phyloP scores from a whole-genome alignment of 192 early-diverging fungal genomes.

The Coemansia sp. region DNA sequence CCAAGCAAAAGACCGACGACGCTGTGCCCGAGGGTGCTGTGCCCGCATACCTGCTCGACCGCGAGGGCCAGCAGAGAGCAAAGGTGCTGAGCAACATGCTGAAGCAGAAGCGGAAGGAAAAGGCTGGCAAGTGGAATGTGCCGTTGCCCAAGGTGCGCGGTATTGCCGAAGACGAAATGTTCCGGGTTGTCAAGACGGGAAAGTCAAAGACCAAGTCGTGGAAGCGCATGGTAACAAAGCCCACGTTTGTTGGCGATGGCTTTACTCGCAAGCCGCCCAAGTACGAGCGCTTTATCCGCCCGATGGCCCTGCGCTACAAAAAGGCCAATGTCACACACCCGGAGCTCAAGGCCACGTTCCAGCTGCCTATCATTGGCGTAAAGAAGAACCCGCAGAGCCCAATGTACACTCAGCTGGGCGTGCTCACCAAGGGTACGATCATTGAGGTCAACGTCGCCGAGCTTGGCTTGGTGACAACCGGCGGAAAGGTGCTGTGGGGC shows the following conservation, averaged over 20 bases:
- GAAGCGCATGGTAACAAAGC: slow-evolving; percentile 99
- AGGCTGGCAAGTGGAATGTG: slow-evolving; percentile 97
- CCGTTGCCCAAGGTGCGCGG: slow-evolving; percentile 98
- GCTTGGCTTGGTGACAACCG: slow-evolving; percentile 94
- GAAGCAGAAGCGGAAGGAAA: slow-evolving; percentile 99
- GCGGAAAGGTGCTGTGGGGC: slow-evolving; percentile 99
- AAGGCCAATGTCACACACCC: slow-evolving; percentile 99
- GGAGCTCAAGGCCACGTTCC: slow-evolving; percentile 96
- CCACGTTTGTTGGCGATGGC: slow-evolving; percentile 98
- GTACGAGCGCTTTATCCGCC: slow-evolving; percentile 98
- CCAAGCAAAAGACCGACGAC: slow-evolving; percentile 88
- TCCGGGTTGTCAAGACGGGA: slow-evolving; percentile 95
- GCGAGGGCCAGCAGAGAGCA: slow-evolving; percentile 95
- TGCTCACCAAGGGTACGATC: slow-evolving; percentile 98
- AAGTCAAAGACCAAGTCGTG: slow-evolving; percentile 94
- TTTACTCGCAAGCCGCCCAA: slow-evolving; percentile 99
- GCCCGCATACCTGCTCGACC: slow-evolving; percentile 96
- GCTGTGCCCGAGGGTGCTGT: slow-evolving; percentile 95
- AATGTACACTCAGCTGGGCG: slow-evolving; percentile 95
- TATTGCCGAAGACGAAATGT: slow-evolving; percentile 99
- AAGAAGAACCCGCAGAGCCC: slow-evolving; percentile 99
- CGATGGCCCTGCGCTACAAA: slow-evolving; percentile 97
- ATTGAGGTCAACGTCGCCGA: slow-evolving; percentile 96
- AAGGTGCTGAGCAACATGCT: slow-evolving; percentile 99
- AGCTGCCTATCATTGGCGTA: slow-evolving; percentile 94